These are phyloP conservation scores for Trametes cubensis DNA, from an alignment of 768 basidiomycete species.

Conservation along the genomic window DNA sequence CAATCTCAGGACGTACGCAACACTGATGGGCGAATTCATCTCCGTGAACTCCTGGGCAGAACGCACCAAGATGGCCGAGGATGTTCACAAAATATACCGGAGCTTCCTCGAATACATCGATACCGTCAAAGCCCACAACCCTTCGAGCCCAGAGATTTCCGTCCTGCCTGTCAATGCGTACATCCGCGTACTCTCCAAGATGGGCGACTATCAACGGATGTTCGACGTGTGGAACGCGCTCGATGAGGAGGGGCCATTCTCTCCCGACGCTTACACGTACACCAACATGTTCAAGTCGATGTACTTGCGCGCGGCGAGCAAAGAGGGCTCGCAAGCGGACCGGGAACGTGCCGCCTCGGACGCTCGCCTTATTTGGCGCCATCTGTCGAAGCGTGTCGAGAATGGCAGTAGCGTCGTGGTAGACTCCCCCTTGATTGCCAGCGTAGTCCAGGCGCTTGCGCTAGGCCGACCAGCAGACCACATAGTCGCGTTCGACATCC, in stretches of 20 bases:
- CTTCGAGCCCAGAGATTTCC: slow-evolving; percentile 50
- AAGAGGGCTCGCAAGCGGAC: slow-evolving; percentile 25
- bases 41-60: slow-evolving; percentile 62
- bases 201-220: slow-evolving; percentile 62
- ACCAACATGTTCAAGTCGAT: slow-evolving; percentile 64
- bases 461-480: slow-evolving; percentile 62
- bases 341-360: slow-evolving; percentile 57
- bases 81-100: slow-evolving; percentile 63
- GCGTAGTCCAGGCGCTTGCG: slow-evolving; percentile 57
- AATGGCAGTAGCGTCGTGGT: slow-evolving; percentile 49
- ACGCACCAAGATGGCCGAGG: slow-evolving; percentile 61
- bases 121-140: slow-evolving; percentile 51
- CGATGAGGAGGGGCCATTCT: slow-evolving; percentile 62
- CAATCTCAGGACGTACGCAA: slow-evolving; percentile 65
- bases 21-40: slow-evolving; percentile 64
- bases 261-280: slow-evolving; percentile 62
- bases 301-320: slow-evolving; percentile 34
- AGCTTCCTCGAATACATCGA: slow-evolving; percentile 55
- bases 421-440: slow-evolving; percentile 55
- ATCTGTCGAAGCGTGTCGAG: slow-evolving; percentile 56
- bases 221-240: slow-evolving; percentile 77
- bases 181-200: slow-evolving; percentile 65
- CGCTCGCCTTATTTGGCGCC: slow-evolving; percentile 71
- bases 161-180: slow-evolving; percentile 59
- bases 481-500: slow-evolving; percentile 65